Evolutionary conservation across 148 eudicot species (phyloP).

Genomic region (Chenopodium album): DNA sequence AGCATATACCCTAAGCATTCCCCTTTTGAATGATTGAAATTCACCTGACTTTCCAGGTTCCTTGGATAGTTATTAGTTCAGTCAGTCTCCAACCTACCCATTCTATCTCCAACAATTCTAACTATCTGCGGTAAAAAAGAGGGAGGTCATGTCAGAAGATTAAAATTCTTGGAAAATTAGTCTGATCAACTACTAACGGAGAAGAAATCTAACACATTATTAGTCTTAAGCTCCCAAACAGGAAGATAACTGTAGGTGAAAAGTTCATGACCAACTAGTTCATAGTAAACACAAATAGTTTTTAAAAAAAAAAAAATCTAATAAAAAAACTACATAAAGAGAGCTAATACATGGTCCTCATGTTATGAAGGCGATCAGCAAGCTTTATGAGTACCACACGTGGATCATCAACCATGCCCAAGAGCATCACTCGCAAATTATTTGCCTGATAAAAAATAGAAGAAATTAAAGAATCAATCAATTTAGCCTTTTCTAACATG

Average conservation of each 20-base stretch:
- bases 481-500: neutral
- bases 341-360: slow-evolving; percentile 87
- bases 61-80: neutral
- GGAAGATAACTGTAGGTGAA: neutral
- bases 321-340: neutral
- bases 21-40: neutral
- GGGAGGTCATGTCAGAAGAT: neutral
- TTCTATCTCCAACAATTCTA: neutral
- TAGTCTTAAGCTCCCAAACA: neutral
- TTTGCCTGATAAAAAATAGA: slow-evolving; percentile 54
- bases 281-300: neutral
- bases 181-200: neutral
- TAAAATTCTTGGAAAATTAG: neutral
- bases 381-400: slow-evolving; percentile 96
- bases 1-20: neutral
- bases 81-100: neutral
- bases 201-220: neutral
- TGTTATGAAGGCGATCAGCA: slow-evolving; percentile 98
- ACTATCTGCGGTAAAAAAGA: neutral
- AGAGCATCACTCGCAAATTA: slow-evolving; percentile 84
- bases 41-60: neutral
- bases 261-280: neutral
- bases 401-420: slow-evolving; percentile 99
- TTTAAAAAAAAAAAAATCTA: neutral
- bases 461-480: slow-evolving; percentile 10